Evolutionary conservation across 768 basidiomycete genomes (phyloP), one percentile per base, ranked within the genome.

Genomic region (Kwoniella sp.): DNA sequence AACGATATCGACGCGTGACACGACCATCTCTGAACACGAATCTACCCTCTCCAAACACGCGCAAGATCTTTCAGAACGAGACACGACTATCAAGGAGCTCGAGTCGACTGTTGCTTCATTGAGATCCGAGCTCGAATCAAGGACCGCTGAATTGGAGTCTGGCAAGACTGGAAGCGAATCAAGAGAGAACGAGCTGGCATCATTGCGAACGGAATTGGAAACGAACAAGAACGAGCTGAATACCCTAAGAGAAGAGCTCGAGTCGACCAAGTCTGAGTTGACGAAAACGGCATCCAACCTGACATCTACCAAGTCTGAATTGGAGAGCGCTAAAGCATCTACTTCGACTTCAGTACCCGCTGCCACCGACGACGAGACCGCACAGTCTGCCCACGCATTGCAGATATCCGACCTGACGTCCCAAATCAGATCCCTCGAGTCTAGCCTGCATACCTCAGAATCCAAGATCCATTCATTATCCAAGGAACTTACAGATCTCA

Each of bases 401-500:
- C 71, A 70, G 48, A 36, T 71, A 1, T 76, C 75, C n/a, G 44
- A 64, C 10, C 58, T 64, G 10, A 63, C 64, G 5, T 64, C 61
- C 13, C 55, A 67, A 36, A 65, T 75, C 19, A 70, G 73, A 19
- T 27, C 46, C 1, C 57, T 73, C 46, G 73, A 73, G 64, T 56
- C 67, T 0, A 53, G 63, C 2, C 65, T 76, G 2, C 72, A 78
- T 55, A 63, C 69, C 10, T 64, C 76, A 8, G 53, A 67, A 21
- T 57, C 63, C 13, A 65, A 67, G 0, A 60, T 72, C 25, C 77
- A 78, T 50, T 46, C 53, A 3, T 67, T 81, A 19, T 66, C 71
- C 2, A 69, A 71, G 27, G 69, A 79, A 47, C 50, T 80, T 25
- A 53, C 64, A 1, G 76, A 78, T 52, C 57, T 80, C 2, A 67